Conservation (phyloP, 2,329 filamentous ascomycete genomes). For the Fusarium sp. region DNA sequence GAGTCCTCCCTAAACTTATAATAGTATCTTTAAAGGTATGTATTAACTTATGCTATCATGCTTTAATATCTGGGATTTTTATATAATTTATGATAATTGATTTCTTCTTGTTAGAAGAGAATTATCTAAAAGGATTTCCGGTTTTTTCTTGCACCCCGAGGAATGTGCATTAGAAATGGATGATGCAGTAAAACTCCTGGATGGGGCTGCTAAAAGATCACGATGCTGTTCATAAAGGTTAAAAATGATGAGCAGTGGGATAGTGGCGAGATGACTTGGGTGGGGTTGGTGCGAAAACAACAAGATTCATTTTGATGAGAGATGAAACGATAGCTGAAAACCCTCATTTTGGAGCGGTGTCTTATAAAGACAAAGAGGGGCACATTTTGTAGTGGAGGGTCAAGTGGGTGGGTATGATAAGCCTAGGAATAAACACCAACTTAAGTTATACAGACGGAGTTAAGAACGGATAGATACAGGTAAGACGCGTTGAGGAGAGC, state of each 20-base stretch:
- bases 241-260: not conserved
- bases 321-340: constrained; percentile 24
- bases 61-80: too few species aligned
- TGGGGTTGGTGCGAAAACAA: constrained; percentile 41
- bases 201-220: constrained; percentile 20
- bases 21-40: too few species aligned
- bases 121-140: too few species aligned
- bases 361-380: constrained; percentile 14
- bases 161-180: constrained; percentile 7
- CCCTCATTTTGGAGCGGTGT: constrained; percentile 34
- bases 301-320: constrained; percentile 26
- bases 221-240: constrained; percentile 6
- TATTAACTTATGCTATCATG: too few species aligned
- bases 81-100: too few species aligned
- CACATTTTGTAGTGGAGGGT: constrained; percentile 29
- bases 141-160: too few species aligned
- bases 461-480: constrained; percentile 3
- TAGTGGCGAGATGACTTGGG: constrained; percentile 24
- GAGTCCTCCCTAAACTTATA: too few species aligned
- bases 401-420: constrained; percentile 9
- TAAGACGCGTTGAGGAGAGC: not conserved
- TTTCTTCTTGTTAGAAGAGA: too few species aligned
- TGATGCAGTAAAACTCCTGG: constrained; percentile 17
- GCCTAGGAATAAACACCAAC: constrained; percentile 25
- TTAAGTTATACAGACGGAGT: constrained; percentile 3